Conservation (phyloP, 2,329 filamentous ascomycete species). For the Hymenoscyphus albidus region DNA sequence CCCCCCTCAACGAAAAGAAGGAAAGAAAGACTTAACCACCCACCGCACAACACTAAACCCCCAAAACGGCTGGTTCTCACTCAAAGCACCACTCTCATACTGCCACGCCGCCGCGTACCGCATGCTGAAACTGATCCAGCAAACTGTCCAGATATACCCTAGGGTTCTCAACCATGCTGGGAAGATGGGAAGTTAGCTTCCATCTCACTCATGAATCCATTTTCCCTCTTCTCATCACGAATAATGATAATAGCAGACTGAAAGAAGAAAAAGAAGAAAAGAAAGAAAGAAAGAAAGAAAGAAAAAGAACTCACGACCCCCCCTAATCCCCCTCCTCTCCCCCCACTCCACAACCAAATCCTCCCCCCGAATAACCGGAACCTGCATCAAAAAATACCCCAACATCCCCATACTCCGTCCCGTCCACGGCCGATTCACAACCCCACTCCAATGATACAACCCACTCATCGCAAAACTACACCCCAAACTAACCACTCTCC, state of each 20-base stretch:
- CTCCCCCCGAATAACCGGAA: constrained; percentile 9
- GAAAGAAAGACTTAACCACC: neutral
- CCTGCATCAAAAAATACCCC: constrained; percentile 13
- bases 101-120: constrained; percentile 14
- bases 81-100: constrained; percentile 12
- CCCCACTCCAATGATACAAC: constrained; percentile 6
- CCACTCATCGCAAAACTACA: neutral
- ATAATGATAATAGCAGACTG: too few relatives aligned
- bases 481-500: neutral
- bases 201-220: neutral
- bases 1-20: too few relatives aligned
- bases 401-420: constrained; percentile 11
- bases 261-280: neutral
- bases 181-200: neutral
- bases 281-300: neutral
- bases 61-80: neutral
- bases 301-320: neutral
- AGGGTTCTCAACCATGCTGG: constrained; percentile 5
- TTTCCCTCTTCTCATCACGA: too few relatives aligned
- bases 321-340: neutral
- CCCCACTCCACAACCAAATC: constrained; percentile 12
- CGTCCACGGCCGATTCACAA: constrained; percentile 9
- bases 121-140: constrained; percentile 14
- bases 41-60: neutral
- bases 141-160: constrained; percentile 9